Evolutionary conservation across 768 basidiomycete genomes (phyloP), one percentile per base, ranked within the genome.

Genomic region (Xerocomus spinulosus): DNA sequence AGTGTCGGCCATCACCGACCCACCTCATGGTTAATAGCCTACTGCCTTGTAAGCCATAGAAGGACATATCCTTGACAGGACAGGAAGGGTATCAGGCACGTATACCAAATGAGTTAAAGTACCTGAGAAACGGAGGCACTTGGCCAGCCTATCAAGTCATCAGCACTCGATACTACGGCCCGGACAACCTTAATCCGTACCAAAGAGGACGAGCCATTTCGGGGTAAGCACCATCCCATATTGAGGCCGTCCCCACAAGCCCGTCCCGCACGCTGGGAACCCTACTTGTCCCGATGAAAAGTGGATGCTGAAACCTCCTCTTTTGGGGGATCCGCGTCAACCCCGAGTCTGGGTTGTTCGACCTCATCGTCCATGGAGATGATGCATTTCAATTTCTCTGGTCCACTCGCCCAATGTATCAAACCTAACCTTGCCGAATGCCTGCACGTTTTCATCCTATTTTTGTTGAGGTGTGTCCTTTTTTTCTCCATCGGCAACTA

Each of bases 391-490:
- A 47, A 46, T 37, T 33, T 37, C 44, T 53, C 48, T 50, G 48
- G 44, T 48, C 44, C 46, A 48, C n/a, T 15, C 20, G 1, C n/a
- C 35, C 40, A 15, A 44, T 39, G 29, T 26, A 20, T 40, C 53
- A 62, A 60, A 60, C 60, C 45, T 60, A 62, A 60, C 59, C 17
- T 59, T 60, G 56, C 32, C 18, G 34, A 25, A 29, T 17, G 33
- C 38, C 48, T 45, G 34, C 57, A 33, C 9, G 39, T 29, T 32
- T 12, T 36, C 24, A 24, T 13, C 35, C 15, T n/a, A 38, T 24
- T 24, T 38, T 38, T 8, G 42, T 28, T 20, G 39, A 29, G 47
- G 20, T 12, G 14, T 24, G 42, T 45, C 41, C 41, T 37, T 20
- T 39, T 33, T 32, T 46, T 35, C 39, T 34, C 37, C 30, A 33